Conservation (phyloP, 2,329 filamentous ascomycete genomes). For the Pseudogymnoascus sp. region DNA sequence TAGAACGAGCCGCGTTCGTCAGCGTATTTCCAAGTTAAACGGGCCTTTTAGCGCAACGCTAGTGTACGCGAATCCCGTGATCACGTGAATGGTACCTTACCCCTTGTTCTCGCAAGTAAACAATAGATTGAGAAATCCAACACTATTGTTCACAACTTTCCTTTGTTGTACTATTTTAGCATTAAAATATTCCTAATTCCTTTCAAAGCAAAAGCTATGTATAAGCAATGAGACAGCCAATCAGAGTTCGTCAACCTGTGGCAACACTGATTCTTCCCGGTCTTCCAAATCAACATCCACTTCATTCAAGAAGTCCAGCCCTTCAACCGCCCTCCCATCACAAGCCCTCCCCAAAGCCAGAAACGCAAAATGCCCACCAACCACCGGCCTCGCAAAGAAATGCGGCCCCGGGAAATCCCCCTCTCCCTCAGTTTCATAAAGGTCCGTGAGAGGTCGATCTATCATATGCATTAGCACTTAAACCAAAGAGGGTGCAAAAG, state of each 20-base stretch:
- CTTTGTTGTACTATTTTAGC: not conserved
- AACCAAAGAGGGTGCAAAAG: not conserved
- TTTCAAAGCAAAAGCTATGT: not conserved
- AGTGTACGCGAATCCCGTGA: conserved; percentile 5
- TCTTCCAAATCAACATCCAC: conserved; percentile 3
- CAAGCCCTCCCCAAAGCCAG: conserved; percentile 76
- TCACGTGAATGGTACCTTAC: not conserved
- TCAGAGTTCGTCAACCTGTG: not conserved
- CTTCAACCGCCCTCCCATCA: conserved; percentile 57
- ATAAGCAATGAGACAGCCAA: not conserved
- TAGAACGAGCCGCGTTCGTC: conserved; percentile 2
- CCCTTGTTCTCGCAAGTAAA: not conserved
- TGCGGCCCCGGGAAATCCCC: conserved; percentile 67
- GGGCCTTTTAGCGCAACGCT: conserved; percentile 1
- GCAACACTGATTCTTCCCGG: not conserved
- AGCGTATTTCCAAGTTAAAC: conserved; percentile 5
- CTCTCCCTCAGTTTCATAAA: conserved; percentile 72
- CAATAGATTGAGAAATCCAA: not conserved
- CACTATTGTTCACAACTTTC: not conserved
- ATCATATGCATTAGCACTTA: conserved; percentile 18
- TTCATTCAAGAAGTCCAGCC: conserved; percentile 44
- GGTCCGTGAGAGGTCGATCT: conserved; percentile 71
- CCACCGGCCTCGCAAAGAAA: conserved; percentile 77
- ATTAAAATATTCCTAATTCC: not conserved
- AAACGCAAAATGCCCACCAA: conserved; percentile 81